Conservation (phyloP, 1,284 basidiomycete species). For the Lignosus rhinocerotis region DNA sequence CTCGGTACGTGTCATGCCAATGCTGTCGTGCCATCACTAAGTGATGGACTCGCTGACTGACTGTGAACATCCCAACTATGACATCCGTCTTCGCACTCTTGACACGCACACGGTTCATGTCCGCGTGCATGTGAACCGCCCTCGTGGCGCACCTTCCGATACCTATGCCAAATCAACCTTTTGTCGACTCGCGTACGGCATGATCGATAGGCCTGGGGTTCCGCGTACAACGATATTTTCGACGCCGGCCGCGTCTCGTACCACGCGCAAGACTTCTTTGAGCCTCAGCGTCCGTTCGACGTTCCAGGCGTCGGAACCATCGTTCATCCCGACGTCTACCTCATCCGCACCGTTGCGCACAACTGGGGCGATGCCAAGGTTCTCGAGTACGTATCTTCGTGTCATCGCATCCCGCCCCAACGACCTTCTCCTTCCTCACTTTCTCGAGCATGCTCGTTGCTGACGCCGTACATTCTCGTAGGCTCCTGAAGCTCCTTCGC, state of each 20-base stretch:
- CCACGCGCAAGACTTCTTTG: constrained; percentile 22
- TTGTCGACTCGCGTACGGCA: too few species aligned
- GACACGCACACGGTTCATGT: neutral
- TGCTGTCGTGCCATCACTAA: constrained; percentile 7
- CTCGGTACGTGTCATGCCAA: constrained; percentile 27
- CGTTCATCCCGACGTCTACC: constrained; percentile 18
- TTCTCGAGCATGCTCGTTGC: neutral
- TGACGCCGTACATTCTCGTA: neutral
- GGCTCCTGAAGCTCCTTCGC: constrained; percentile 17
- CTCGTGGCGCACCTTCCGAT: neutral
- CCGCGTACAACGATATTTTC: constrained; percentile 15
- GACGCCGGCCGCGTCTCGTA: constrained; percentile 12
- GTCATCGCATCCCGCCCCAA: too few species aligned
- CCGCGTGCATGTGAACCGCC: neutral
- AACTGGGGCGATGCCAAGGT: constrained; percentile 23
- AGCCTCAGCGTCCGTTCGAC: constrained; percentile 15
- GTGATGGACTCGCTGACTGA: neutral
- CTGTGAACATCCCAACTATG: constrained; percentile 8
- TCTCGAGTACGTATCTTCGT: constrained; percentile 6
- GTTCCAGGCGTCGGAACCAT: constrained; percentile 13
- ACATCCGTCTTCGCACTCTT: neutral
- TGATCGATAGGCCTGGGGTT: constrained; percentile 15
- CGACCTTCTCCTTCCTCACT: neutral
- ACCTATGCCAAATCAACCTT: too few species aligned
- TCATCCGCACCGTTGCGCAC: constrained; percentile 21